phyloP scores from a whole-genome alignment of 1,284 basidiomycete species.

The Boletus chippewaensis region DNA sequence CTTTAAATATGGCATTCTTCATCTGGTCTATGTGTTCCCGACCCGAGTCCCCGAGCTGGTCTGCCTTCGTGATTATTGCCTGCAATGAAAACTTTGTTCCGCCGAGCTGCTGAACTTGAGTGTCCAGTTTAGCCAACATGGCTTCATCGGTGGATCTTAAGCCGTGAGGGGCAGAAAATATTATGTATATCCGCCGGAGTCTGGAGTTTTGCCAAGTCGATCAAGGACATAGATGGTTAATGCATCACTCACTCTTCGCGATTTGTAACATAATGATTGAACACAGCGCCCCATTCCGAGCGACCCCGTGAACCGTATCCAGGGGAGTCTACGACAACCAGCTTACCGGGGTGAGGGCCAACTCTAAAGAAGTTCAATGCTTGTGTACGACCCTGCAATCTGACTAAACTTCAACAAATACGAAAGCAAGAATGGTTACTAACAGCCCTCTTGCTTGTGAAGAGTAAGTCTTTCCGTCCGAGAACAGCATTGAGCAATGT shows the following conservation, averaged over 20 bases:
- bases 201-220: slow-evolving; percentile 32
- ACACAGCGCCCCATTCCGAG: slow-evolving; percentile 64
- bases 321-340: slow-evolving; percentile 68
- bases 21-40: slow-evolving; percentile 25
- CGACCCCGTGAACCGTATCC: slow-evolving; percentile 71
- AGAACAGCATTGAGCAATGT: slow-evolving; percentile 64
- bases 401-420: background rate
- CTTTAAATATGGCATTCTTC: slow-evolving; percentile 33
- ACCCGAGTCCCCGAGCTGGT: slow-evolving; percentile 38
- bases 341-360: slow-evolving; percentile 46
- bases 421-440: slow-evolving; percentile 18
- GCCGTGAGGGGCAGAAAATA: slow-evolving; percentile 62
- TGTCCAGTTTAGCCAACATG: slow-evolving; percentile 54
- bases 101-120: slow-evolving; percentile 31
- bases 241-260: slow-evolving; percentile 48
- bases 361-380: slow-evolving; percentile 66
- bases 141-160: slow-evolving; percentile 48
- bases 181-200: slow-evolving; percentile 59
- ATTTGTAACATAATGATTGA: slow-evolving; percentile 54
- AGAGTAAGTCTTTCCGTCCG: slow-evolving; percentile 48
- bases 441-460: slow-evolving; percentile 64
- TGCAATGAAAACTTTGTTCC: slow-evolving; percentile 53
- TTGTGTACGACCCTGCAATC: slow-evolving; percentile 56
- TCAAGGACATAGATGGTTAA: background rate
- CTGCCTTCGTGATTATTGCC: slow-evolving; percentile 65